Percentiles rank a stretch among this genome's conserved stretches.
phyloP scores from a whole-genome alignment of 129 eudicot genomes.

The Saussurea involucrata region DNA sequence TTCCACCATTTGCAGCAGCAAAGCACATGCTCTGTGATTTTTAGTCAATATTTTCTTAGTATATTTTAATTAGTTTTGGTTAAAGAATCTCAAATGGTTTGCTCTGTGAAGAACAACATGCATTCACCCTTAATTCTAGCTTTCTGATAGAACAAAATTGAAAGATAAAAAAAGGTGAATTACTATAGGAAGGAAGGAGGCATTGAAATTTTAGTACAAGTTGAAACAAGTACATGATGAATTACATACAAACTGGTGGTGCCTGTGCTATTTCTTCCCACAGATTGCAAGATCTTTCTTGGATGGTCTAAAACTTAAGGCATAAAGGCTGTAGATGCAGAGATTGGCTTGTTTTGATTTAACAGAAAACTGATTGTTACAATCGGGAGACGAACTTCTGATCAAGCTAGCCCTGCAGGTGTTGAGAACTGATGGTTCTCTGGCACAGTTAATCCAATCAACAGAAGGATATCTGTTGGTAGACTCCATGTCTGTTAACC shows the following conservation, averaged over 20 bases:
- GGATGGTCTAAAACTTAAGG: slow-evolving; percentile 70
- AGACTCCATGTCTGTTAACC: too few species aligned
- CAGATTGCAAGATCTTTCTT: slow-evolving; percentile 51
- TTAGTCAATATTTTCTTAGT: too few species aligned
- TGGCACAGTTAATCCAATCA: slow-evolving; percentile 86
- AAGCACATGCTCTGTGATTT: too few species aligned
- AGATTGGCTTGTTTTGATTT: slow-evolving; percentile 64
- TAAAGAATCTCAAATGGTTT: too few species aligned
- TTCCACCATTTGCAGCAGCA: too few species aligned
- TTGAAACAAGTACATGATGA: not conserved
- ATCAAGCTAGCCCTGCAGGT: slow-evolving; percentile 68
- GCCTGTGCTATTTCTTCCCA: slow-evolving; percentile 39
- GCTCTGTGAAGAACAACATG: too few species aligned
- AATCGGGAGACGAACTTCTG: slow-evolving; percentile 44
- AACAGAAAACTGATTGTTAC: slow-evolving; percentile 65
- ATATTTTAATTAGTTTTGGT: too few species aligned
- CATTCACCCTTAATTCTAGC: too few species aligned
- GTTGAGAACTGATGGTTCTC: slow-evolving; percentile 50
- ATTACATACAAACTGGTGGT: not conserved
- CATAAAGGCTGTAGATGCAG: slow-evolving; percentile 70
- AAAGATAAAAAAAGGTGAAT: not conserved
- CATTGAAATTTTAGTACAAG: not conserved
- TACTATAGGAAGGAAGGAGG: not conserved
- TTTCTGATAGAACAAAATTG: not conserved
- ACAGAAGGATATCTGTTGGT: slow-evolving; percentile 70